Evolutionary conservation across 257 asterid genomes (phyloP).

Genomic region (Mitragyna speciosa): DNA sequence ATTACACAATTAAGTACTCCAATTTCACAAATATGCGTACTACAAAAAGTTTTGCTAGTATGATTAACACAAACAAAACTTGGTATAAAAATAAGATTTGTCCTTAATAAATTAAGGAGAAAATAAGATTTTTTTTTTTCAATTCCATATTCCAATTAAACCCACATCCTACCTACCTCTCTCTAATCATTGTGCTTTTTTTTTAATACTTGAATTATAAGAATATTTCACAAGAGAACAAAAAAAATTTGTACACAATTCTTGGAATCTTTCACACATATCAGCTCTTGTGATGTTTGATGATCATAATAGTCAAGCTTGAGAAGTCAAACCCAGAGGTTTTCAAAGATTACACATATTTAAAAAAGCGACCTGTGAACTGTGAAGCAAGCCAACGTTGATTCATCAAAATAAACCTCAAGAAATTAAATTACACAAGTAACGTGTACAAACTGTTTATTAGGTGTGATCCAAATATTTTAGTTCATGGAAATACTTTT

Average conservation of each 20-base stretch:
- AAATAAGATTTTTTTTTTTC: background rate
- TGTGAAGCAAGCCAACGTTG: conserved; percentile 1
- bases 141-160: background rate
- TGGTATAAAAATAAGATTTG: background rate
- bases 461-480: background rate
- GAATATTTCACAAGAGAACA: background rate
- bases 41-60: background rate
- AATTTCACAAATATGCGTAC: background rate
- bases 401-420: background rate
- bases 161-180: background rate
- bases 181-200: background rate
- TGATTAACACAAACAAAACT: background rate
- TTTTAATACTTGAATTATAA: no score
- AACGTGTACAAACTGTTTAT: background rate
- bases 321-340: background rate
- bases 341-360: background rate
- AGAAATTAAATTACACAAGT: background rate
- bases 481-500: background rate
- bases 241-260: no score
- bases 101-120: no score
- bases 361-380: background rate
- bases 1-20: background rate
- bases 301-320: background rate
- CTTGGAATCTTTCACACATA: background rate
- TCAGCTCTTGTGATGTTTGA: background rate